Evolutionary conservation across 2,329 filamentous ascomycete genomes (phyloP).

Genomic region (Stachybotrys elegans): DNA sequence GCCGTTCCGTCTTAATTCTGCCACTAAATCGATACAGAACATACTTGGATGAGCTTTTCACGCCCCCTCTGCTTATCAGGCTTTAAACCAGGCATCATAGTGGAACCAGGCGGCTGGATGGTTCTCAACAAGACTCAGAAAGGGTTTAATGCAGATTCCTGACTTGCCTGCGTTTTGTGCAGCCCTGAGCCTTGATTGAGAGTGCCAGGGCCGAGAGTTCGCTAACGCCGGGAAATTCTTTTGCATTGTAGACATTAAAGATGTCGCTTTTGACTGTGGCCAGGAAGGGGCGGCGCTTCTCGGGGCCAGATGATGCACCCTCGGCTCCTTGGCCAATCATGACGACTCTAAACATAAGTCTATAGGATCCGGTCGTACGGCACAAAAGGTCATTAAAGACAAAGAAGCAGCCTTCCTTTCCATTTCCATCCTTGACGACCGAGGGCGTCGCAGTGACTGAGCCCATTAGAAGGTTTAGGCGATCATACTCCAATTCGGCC

Average conservation of each 20-base stretch:
- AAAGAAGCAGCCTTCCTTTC: constrained; percentile 75
- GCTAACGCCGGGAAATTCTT: constrained; percentile 81
- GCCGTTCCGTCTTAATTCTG: too few relatives aligned
- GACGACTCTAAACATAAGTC: constrained; percentile 69
- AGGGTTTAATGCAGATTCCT: too few relatives aligned
- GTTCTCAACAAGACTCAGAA: too few relatives aligned
- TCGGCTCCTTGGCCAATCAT: constrained; percentile 59
- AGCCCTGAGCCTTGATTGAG: constrained; percentile 71
- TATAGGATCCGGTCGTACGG: constrained; percentile 70
- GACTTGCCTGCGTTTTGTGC: too few relatives aligned
- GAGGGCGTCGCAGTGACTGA: constrained; percentile 73
- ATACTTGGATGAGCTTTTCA: too few relatives aligned
- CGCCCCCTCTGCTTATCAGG: too few relatives aligned
- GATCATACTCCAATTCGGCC: constrained; percentile 65
- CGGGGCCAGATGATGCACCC: too few relatives aligned
- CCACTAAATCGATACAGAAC: too few relatives aligned
- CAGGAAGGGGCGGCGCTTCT: constrained; percentile 43
- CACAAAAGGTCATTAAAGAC: constrained; percentile 80
- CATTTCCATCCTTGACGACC: constrained; percentile 68
- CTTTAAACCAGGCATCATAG: too few relatives aligned
- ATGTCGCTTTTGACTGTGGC: constrained; percentile 56
- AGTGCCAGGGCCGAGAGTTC: constrained; percentile 71
- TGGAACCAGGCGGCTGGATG: too few relatives aligned
- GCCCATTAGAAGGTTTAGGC: constrained; percentile 74
- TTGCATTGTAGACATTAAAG: constrained; percentile 79